Evolutionary conservation across 768 basidiomycete genomes (phyloP), one percentile per base, ranked within the genome.

Genomic region (Suillus subluteus): DNA sequence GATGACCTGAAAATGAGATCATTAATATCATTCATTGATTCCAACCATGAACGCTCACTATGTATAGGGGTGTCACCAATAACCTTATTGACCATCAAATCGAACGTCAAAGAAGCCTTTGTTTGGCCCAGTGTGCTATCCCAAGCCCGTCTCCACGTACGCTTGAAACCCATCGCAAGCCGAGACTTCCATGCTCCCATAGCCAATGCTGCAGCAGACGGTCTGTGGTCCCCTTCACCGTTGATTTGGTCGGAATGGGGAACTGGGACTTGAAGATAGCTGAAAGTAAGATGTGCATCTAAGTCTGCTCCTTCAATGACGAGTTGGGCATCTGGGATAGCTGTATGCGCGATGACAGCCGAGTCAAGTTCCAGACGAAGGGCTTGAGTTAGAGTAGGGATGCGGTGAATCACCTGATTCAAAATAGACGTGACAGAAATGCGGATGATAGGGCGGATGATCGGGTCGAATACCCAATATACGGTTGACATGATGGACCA

Each of bases 101-200:
- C 78, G 61, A 91, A 75, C 5, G 82, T 81, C 2, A 85, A 83
- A 15, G 82, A 82, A 23, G 88, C 91, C 62, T 83, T 84, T 58
- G 87, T 88, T 48, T 81, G 83, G 15, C 88, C 90, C 81, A 90
- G 84, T 32, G 90, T 91, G 62, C 86, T 82, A 67, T 91, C 88
- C 81, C 91, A 87, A 50, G 90, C 90, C 63, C 86, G 82, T 61
- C 88, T 87, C 81, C 90, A 84, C 32, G 91, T 86, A 65, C 91
- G 81, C 56, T 81, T 82, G 61, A 91, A 80, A 67, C 91, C 88
- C 58, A 82, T 83, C 43, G 81, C 82, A 63, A 92, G 75, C 37
- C 88, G 84, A 40, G 82, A 84, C 69, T 84, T 88, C 89, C 87
- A 91, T n/a, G 86, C 84, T 4, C 84, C 83, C 75, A 90, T 82